Evolutionary conservation across 192 early-diverging fungal species (phyloP), one percentile per base, ranked within the genome.

Genomic region (Coemansia sp.): DNA sequence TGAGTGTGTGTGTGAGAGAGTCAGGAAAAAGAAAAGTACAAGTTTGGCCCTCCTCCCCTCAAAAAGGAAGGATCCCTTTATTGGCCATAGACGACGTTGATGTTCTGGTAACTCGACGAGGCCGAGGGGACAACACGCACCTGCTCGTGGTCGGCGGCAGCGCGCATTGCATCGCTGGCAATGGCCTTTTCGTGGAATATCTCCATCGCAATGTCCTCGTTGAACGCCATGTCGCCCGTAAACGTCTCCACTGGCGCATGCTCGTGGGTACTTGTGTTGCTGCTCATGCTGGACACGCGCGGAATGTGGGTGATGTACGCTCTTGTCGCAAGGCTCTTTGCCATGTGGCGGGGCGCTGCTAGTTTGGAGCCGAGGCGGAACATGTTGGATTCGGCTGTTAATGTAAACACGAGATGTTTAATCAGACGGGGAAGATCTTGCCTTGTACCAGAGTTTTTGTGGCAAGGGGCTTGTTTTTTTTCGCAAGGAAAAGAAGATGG

Each of bases 131-230:
- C 71, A 60, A 79, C 76, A 48, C 71, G 76, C 55, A 66, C 60
- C 13, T 69, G 60, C 61, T 73, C 67, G 65, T 64, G 68, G 67
- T 79, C 69, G n/a, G 76, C 71, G 17, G 76, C 76, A 17, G 76
- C 76, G 41, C 63, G 76, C 66, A 79, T 79, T 19, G 76, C 73
- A 50, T 79, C 76, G 36, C 62, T 59, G 61, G 76, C 76, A 50
- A 79, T 73, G 20, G 76, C 76, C 67, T 79, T 79, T 56, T 79
- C 76, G 67, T 79, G 76, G 67, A 79, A 72, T 10, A 41, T 63
- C 43, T 79, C 76, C 38, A 79, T 73, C 6, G 76, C 76, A 48
- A 79, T 79, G 41, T 79, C 76, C 67, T 79, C 76, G 60, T 79
- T 79, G 45, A 79, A 79, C 3, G 64, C 60, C 34, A 79, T 53